Evolutionary conservation across 768 basidiomycete genomes (phyloP).

Genomic region (Suillus clintonianus): DNA sequence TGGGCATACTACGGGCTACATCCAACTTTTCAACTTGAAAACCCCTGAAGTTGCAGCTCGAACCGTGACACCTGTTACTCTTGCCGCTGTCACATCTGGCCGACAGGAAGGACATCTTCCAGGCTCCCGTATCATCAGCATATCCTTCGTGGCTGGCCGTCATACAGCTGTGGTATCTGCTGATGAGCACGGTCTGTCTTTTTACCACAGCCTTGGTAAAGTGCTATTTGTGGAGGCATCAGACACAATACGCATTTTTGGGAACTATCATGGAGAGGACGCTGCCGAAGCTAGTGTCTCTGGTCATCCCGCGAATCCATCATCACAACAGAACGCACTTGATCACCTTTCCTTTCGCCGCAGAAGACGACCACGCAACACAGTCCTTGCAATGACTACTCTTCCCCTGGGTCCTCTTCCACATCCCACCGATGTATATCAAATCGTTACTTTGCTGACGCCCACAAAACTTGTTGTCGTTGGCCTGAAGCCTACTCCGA

Average conservation of each 20-base stretch:
- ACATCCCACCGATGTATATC: conserved; percentile 78
- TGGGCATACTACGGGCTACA: conserved; percentile 82
- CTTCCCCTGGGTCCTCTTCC: conserved; percentile 76
- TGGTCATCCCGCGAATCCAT: conserved; percentile 4
- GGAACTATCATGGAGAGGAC: conserved; percentile 75
- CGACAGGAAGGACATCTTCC: conserved; percentile 84
- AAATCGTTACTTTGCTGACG: conserved; percentile 84
- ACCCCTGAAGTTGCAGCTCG: conserved; percentile 70
- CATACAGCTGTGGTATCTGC: conserved; percentile 92
- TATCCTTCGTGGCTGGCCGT: conserved; percentile 87
- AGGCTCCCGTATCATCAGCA: conserved; percentile 75
- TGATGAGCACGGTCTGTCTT: conserved; percentile 89
- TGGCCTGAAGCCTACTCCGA: conserved; percentile 86
- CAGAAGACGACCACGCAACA: conserved; percentile 56
- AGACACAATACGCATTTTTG: conserved; percentile 91
- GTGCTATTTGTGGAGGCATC: conserved; percentile 94
- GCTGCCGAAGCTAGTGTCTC: conserved; percentile 8
- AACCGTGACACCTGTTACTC: conserved; percentile 66
- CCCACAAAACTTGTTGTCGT: conserved; percentile 91
- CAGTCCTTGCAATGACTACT: conserved; percentile 77
- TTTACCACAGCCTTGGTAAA: conserved; percentile 93
- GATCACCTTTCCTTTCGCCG: conserved; percentile 29
- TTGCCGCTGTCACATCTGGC: conserved; percentile 69
- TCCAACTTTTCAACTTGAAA: conserved; percentile 83
- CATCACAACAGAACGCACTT: conserved; percentile 20